Evolutionary conservation across 495 filamentous ascomycete species (phyloP), one percentile per base, ranked within the genome.

Genomic region (Xylaria sp.): DNA sequence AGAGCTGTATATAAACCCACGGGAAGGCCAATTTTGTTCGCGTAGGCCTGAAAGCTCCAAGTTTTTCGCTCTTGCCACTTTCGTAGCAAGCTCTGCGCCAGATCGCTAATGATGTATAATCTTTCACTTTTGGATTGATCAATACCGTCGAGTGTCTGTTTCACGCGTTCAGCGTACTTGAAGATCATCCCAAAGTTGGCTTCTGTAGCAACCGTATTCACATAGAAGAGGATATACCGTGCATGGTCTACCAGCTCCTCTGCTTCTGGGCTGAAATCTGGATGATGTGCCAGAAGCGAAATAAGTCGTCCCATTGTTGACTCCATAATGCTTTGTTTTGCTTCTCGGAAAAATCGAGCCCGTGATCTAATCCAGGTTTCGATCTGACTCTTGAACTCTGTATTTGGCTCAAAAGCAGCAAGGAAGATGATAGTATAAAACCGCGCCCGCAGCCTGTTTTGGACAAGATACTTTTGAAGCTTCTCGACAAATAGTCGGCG

Each of bases 341-440:
- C 78, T 17, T 83, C 76, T 33, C 85, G 79, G 67, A 84, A 87
- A 70, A 86, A 81, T 26, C 84, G 81, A 21, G 90, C 88, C 7
- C 95, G 91, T 61, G 93, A 93, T 26, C 92, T 90, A 59, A 98
- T 88, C 96, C 96, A 99, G 0, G 92, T 97, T 55, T 92, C 87
- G 0, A 91, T 90, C 43, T 90, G 90, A 48, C 89, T 88, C 75
- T 89, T 91, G 79, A 97, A 86, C 17, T 85, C 83, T 2, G 77
- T 71, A 46, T 86, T 85, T 5, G 96, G 96, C 81, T 99, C 96
- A 73, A 94, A 97, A 1, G 96, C 95, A 69, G 94, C 89, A 40
- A 98, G 82, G 82, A 97, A 98, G 6, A 95, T 85, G 53, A 97
- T 89, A 8, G 91, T 91, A 77, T 97, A 97, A 86, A 93, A 99